phyloP scores from a whole-genome alignment of 2,329 filamentous ascomycete genomes.

The Trichoderma afroharzianum region DNA sequence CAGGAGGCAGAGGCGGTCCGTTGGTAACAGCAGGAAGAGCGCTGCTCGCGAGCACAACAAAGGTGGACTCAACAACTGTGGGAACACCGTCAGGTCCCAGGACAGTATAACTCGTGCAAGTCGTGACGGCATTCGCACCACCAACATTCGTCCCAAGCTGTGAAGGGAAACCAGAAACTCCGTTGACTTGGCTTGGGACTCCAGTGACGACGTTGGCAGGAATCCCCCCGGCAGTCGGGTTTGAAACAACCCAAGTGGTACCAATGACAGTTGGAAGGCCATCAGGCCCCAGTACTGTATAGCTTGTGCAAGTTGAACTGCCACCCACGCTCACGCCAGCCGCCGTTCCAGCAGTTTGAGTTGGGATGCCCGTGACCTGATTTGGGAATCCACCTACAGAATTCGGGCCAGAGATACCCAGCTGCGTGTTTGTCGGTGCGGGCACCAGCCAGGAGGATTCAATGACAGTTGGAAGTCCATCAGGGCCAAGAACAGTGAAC shows the following conservation, averaged over 20 bases:
- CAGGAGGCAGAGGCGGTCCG: conserved; percentile 20
- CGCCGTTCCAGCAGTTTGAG: conserved; percentile 6
- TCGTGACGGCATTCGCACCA: conserved; percentile 21
- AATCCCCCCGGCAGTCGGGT: conserved; percentile 20
- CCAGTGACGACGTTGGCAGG: conserved; percentile 7
- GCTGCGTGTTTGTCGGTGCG: conserved; percentile 5
- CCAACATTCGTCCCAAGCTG: conserved; percentile 15
- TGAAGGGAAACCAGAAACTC: conserved; percentile 17
- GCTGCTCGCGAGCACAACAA: conserved; percentile 25
- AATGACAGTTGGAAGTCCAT: conserved; percentile 16
- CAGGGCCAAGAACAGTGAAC: conserved; percentile 15
- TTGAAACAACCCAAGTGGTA: conserved; percentile 30
- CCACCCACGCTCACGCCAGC: conserved; percentile 20
- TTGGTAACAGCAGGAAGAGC: conserved; percentile 20
- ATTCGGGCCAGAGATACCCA: conserved; percentile 21
- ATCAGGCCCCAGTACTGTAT: conserved; percentile 28
- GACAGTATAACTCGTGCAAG: conserved; percentile 30
- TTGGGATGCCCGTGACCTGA: conserved; percentile 2
- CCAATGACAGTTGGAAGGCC: conserved; percentile 30
- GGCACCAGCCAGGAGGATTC: conserved; percentile 26
- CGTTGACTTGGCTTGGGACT: background rate
- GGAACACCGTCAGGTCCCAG: conserved; percentile 28
- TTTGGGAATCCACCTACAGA: background rate
- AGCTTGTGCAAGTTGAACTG: conserved; percentile 27
- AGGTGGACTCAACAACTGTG: conserved; percentile 31